These are phyloP conservation scores for Phialocephala sp. DNA, from an alignment of 2,329 filamentous ascomycete genomes.

Conservation along the genomic window DNA sequence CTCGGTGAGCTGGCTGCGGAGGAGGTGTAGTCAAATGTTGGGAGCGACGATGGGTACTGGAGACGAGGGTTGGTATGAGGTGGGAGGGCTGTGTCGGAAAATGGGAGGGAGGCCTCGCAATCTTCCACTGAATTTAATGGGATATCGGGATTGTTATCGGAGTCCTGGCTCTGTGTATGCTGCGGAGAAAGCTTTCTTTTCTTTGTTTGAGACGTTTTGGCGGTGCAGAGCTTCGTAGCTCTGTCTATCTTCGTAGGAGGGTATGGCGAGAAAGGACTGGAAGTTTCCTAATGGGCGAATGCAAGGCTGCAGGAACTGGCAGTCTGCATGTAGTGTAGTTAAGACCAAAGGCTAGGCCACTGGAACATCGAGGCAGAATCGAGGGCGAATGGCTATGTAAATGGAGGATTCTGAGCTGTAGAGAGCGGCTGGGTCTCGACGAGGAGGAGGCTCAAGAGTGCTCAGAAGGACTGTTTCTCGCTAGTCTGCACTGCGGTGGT, in stretches of 20 bases:
- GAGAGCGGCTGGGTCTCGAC: neutral
- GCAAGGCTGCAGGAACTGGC: conserved; percentile 23
- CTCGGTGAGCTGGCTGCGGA: conserved; percentile 64
- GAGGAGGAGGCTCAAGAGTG: conserved; percentile 9
- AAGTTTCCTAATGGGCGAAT: conserved; percentile 4
- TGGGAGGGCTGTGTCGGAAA: conserved; percentile 53
- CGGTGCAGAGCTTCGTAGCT: conserved; percentile 62
- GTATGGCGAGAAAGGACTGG: conserved; percentile 3
- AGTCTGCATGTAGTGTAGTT: conserved; percentile 23
- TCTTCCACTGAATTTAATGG: conserved; percentile 45
- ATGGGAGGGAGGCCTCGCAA: conserved; percentile 50
- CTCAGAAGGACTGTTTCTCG: neutral
- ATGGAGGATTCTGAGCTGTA: neutral
- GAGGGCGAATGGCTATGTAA: neutral
- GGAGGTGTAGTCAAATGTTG: conserved; percentile 56
- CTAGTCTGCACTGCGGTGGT: neutral
- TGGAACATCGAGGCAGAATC: conserved; percentile 24
- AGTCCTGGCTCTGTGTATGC: conserved; percentile 32
- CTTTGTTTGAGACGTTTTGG: conserved; percentile 76
- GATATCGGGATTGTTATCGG: conserved; percentile 39
- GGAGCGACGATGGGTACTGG: conserved; percentile 48
- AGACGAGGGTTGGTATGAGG: conserved; percentile 54
- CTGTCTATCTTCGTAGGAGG: conserved; percentile 23
- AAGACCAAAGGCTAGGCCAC: conserved; percentile 17
- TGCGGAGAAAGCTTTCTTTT: conserved; percentile 68